Evolutionary conservation across 768 basidiomycete genomes (phyloP), one percentile per base, ranked within the genome.

Genomic region (Antrodiella citrinella): DNA sequence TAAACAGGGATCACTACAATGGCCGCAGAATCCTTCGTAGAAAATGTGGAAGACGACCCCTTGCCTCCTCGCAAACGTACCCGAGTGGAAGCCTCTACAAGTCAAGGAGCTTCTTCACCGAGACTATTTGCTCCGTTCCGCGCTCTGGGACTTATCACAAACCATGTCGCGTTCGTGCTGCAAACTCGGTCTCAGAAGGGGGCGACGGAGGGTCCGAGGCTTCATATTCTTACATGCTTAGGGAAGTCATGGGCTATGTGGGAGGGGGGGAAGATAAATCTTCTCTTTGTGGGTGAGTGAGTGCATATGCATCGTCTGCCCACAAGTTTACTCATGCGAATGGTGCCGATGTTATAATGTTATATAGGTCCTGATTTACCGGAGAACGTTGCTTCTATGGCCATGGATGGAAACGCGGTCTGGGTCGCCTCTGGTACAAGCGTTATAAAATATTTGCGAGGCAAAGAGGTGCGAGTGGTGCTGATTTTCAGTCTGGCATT

Each of bases 171-270:
- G 9, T 91, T 95, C 63, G 81, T 86, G 13, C 65, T 97, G 51
- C 92, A 95, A 72, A 82, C 86, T 1, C 80, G 91, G 48, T 81
- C 87, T 0, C 74, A 83, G 60, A 94, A 93, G 63, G 90, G 90
- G 21, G 81, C 90, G 19, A 79, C 88, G 1, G 85, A 86, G 18
- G 89, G 86, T 2, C 92, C 94, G 0, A 78, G 80, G 44, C 73
- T 94, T 51, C 86, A 91, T 54, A 70, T 98, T 40, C 67, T 96
- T 26, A 94, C 91, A 10, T 93, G 89, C 59, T 68, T 97, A 5
- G 94, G 95, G 4, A 80, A 72, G 51, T 80, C 88, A 56, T 98
- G 94, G 94, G 89, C 92, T 15, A 71, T 96, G 61, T 98, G 95
- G 95, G 92, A 96, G 58, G 94, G 91, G 19, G 88, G 83, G 22